Conservation (phyloP, 169 alveolate genomes). For the Perkinsus olseni region DNA sequence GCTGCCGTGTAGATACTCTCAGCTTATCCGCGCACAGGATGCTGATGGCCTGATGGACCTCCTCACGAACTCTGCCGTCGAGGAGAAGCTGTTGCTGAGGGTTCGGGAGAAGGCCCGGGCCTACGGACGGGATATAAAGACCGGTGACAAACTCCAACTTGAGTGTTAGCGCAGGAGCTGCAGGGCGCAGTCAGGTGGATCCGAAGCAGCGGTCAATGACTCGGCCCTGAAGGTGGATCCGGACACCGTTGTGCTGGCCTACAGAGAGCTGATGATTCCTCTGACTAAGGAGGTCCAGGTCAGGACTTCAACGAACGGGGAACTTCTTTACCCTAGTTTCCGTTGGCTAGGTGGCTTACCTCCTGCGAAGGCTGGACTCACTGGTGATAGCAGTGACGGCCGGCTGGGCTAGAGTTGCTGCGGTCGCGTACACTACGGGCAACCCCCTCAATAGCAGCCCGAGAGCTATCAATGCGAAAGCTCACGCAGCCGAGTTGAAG, state of each 20-base stretch:
- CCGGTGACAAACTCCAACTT: background rate
- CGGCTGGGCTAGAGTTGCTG: background rate
- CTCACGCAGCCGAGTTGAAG: background rate
- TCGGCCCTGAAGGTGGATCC: conserved; percentile 3
- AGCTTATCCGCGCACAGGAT: background rate
- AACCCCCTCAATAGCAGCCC: background rate
- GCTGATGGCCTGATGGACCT: background rate
- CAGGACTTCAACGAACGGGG: background rate
- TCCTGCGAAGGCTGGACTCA: background rate
- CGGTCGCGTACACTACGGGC: background rate
- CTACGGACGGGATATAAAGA: background rate
- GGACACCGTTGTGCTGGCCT: background rate
- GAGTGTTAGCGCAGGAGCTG: background rate
- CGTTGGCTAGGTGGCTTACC: background rate
- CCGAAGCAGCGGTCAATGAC: background rate
- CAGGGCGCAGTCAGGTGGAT: background rate
- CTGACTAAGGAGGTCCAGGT: conserved; percentile 13
- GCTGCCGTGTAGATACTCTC: background rate
- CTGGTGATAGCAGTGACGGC: background rate
- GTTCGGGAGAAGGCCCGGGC: conserved; percentile 9
- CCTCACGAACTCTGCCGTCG: conserved; percentile 1
- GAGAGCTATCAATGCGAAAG: background rate
- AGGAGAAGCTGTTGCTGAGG: background rate
- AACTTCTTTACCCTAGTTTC: background rate
- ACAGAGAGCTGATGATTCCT: background rate